Base-by-base conservation (phyloP, 805 yeast species). In the Wickerhamiella kurtzmanii region DNA sequence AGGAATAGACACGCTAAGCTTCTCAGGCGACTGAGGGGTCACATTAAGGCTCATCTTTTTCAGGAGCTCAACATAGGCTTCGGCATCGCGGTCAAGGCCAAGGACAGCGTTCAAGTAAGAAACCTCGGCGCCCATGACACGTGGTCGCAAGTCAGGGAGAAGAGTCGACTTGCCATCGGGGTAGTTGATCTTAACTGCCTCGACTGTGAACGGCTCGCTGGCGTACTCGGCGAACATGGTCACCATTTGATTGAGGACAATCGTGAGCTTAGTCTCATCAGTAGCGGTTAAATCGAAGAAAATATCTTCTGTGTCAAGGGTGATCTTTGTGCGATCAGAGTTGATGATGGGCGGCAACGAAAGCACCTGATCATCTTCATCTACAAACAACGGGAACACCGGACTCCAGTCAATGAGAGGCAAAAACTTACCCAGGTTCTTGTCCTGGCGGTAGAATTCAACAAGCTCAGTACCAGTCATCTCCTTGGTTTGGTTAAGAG, bases 281-380 rank as follows among this genome's bases (percentile, higher is more conserved):
- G 95, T 85, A 54, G 95, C 99, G 16, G 97, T 89, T 49, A 86
- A 76, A 55, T 92, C 99, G 58, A 92, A 79, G 64, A 89, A 86
- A 51, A 94, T 83, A 60, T 92, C 88, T 56, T 69, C 79, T 51
- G 98, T 89, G 48, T 84, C 73, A 53, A 87, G 66, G 17, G 92
- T 72, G 59, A 92, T 85, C 69, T 94, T 94, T 44, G 95, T 80
- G 62, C 74, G 83, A 60, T 92, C 81, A 36, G 95, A 82, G 70
- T 92, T 92, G 70, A 92, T 94, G 61, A 92, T 82, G 53, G 99
- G 99, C 44, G 99, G 99, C 71, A 92, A 67, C 4, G 97, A 88
- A 59, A 94, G 80, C 45, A 92, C 92, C 6, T 75, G 73, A 58
- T 80, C 75, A 38, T 77, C 71, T 48, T 80, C 65, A 66, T 92